Evolutionary conservation across 2,329 filamentous ascomycete species (phyloP), one percentile per base, ranked within the genome.

Genomic region (Talaromyces verruculosus): DNA sequence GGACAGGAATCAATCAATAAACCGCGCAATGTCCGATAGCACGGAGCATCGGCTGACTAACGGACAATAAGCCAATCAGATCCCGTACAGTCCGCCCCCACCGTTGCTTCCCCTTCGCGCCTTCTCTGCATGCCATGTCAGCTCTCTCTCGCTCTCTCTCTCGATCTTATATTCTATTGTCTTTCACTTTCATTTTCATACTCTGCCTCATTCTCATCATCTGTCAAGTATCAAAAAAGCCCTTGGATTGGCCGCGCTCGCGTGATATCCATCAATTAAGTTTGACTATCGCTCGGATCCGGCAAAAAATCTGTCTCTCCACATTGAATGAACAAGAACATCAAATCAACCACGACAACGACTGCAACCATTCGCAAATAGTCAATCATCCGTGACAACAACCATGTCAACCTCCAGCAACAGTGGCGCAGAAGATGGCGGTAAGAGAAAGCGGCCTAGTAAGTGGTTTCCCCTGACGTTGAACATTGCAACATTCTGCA

Each of bases 361-460:
- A 61, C 35, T 22, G 3, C 22, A n/a, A 19, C 35, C 33, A 41
- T n/a, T 22, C 43, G 45, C 45, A n/a, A 28, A 37, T 17, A 51
- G 28, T 19, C 10, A 55, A 30, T 17, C n/a, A 62, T 53, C 10
- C 7, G 19, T 17, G 28, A 35, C 49, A 57, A 25, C 43, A 70
- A 73, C 62, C 66, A 78, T 78, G 76, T 77, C 76, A 15, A 74
- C 77, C 49, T 57, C 68, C 30, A 63, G 61, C 55, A 66, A 62
- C 60, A 66, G 65, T 35, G 51, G 60, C 43, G 53, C 65, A n/a
- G 65, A 66, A 57, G 65, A 66, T 7, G 61, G 65, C 61, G 76
- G 76, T 45, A 78, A 78, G 71, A 73, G 77, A 71, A 78, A 78
- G 71, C 71, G 77, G 68, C 74, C 77, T 68, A 77, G 77, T 78